Evolutionary conservation across 768 basidiomycete species (phyloP).

Genomic region (Clathrus columnatus): DNA sequence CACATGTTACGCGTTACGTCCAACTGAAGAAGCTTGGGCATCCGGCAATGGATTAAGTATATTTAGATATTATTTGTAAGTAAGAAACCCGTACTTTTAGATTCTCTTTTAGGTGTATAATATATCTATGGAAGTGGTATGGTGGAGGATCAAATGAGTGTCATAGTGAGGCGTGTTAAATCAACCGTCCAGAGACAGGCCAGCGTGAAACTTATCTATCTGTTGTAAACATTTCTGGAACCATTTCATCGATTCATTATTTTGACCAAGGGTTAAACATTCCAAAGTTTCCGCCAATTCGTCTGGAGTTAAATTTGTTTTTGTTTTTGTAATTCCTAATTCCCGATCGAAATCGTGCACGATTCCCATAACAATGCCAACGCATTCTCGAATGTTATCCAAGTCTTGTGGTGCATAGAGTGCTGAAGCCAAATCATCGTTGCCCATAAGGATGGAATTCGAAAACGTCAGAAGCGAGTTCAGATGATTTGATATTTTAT

Average conservation of each 20-base stretch:
- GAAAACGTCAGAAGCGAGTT: slow-evolving; percentile 46
- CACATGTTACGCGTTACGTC: too few species aligned
- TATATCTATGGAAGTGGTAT: too few species aligned
- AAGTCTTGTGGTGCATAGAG: slow-evolving; percentile 57
- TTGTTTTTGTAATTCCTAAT: slow-evolving; percentile 22
- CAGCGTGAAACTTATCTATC: slow-evolving; percentile 34
- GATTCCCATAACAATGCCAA: slow-evolving; percentile 29
- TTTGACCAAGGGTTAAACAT: slow-evolving; percentile 16
- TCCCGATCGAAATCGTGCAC: slow-evolving; percentile 29
- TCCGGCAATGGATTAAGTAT: too few species aligned
- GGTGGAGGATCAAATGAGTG: too few species aligned
- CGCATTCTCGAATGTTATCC: slow-evolving; percentile 30
- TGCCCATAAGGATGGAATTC: slow-evolving; percentile 39
- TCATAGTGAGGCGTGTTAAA: too few species aligned
- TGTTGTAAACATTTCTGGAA: slow-evolving; percentile 59
- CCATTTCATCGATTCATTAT: slow-evolving; percentile 42
- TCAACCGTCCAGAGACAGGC: background rate
- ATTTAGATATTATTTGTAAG: too few species aligned
- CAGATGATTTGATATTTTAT: slow-evolving; percentile 26
- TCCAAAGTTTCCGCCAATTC: slow-evolving; percentile 21
- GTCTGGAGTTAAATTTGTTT: slow-evolving; percentile 15
- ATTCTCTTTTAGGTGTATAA: too few species aligned
- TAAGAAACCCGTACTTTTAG: too few species aligned
- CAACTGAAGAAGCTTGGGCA: too few species aligned
- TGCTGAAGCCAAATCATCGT: slow-evolving; percentile 61